Evolutionary conservation across 2,329 filamentous ascomycete species (phyloP), one percentile per base, ranked within the genome.

Genomic region (Aureobasidium sp.): DNA sequence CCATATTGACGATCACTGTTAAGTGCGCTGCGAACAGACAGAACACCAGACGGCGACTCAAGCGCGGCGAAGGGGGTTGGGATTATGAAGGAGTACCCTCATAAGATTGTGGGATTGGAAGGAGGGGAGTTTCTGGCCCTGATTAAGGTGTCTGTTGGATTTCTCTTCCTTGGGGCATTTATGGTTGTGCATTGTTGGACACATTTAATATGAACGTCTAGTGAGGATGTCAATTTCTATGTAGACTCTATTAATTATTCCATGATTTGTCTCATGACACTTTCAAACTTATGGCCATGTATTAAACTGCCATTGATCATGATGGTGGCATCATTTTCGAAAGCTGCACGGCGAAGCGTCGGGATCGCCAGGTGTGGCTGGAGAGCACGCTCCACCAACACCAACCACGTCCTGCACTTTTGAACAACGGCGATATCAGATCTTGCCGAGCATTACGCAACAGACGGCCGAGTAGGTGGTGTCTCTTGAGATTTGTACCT

Each of bases 61-160:
- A 82, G 63, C 73, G 73, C 52, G 73, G 72, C 48, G 72, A 75
- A 22, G 77, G 77, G 64, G 83, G 83, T 1, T 86, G 84, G 81
- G 83, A 87, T 67, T 88, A 88, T 74, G 86, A 88, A 70, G 86
- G 86, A 17, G 84, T 89, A 56, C 86, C 86, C 22, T 69, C 67
- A 37, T 72, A 62, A 68, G 12, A 12, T 15, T 29, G 22, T 39
- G n/a, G 37, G 9, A 14, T 36, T 53, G 31, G 14, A 11, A 25
- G 25, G 22, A 5, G 17, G n/a, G 4, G 7, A 12, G 5, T 25
- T 12, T 45, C 22, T 27, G 20, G 14, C 5, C 17, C 31, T 27
- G 3, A 27, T 27, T 22, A 45, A 2, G 42, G 42, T 14, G 42
- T 45, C 25, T 27, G 22, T 12, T 12, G n/a, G 42, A 6, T 29